Evolutionary conservation across 78 protist species (phyloP), one percentile per base, ranked within the genome.

Genomic region (Speleostelium caveatum): DNA sequence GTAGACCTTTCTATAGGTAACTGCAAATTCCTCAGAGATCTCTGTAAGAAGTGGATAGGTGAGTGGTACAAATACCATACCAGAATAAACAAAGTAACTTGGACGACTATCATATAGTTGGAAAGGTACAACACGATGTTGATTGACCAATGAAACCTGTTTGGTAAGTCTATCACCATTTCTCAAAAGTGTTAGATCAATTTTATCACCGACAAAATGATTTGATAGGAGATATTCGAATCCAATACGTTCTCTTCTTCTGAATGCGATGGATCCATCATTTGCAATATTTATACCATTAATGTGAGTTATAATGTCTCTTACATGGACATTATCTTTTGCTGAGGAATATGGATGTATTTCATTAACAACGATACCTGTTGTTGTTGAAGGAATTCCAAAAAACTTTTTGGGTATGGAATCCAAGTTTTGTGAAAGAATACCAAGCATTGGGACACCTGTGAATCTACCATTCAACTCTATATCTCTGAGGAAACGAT

Each of bases 21-120:
- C 4, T 0, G 91, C 91, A 2, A 45, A 66, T 1, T 95, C 94
- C 17, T 86, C 89, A 0, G 94, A 86, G 55, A 65, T 69, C 39
- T 95, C 97, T 38, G n/a, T 19, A 10, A 95, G 91, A 73, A 86
- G 73, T 24, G 94, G 94, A 73, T 69, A 73, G 24, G 93, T 59
- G 14, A 93, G 36, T n/a, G 89, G 87, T 22, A 73, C 49, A 36
- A 95, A 95, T 10, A 93, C 94, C 5, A 93, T 33, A 35, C 97
- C 97, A 30, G 89, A 92, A 59, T 79, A 93, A 17, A 79, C 55
- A 67, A 86, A 75, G 62, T 95, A 95, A 28, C 79, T 58, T 26
- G 93, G 96, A 28, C 86, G 73, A 22, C 41, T 12, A 30, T 65
- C 78, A 21, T 73, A 77, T 35, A 58, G n/a, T 65, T 94, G 93